These are phyloP conservation scores for Mortierella sp. DNA, from an alignment of 371 early-diverging fungal species.

Conservation along the genomic window DNA sequence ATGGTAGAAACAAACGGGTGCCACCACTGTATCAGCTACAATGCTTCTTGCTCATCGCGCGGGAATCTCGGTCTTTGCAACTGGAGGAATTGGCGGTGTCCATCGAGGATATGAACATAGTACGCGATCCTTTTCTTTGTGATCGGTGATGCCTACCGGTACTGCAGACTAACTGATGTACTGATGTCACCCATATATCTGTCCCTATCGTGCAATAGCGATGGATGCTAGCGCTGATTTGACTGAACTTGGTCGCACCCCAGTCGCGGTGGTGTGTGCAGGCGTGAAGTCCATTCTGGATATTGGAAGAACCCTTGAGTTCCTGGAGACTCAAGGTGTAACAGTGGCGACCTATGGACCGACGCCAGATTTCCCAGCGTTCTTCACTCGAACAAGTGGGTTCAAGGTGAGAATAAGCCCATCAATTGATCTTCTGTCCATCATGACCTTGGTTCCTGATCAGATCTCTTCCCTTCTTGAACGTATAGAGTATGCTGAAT, in stretches of 20 bases:
- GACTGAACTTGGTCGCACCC: constrained; percentile 90
- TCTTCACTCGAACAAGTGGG: constrained; percentile 85
- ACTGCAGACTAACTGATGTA: too few species aligned
- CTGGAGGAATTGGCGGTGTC: constrained; percentile 97
- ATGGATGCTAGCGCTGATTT: constrained; percentile 94
- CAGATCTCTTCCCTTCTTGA: background rate
- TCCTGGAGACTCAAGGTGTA: constrained; percentile 94
- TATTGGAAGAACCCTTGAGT: constrained; percentile 90
- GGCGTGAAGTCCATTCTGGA: constrained; percentile 95
- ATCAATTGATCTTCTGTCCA: too few species aligned
- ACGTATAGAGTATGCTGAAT: constrained; percentile 69
- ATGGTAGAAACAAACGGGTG: constrained; percentile 70
- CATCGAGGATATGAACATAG: constrained; percentile 86
- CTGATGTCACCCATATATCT: too few species aligned
- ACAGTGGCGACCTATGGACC: constrained; percentile 83
- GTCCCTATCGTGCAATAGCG: constrained; percentile 53
- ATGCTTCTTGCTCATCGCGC: constrained; percentile 86
- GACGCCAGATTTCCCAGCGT: constrained; percentile 84
- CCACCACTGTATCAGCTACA: constrained; percentile 93
- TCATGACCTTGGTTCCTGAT: too few species aligned
- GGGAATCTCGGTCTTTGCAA: constrained; percentile 92
- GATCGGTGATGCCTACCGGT: background rate
- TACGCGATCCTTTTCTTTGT: constrained; percentile 18
- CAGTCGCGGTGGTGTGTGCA: constrained; percentile 93
- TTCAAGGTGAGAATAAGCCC: constrained; percentile 57